Evolutionary conservation across 169 alveolate species (phyloP).

Genomic region (Eimeria maxima): DNA sequence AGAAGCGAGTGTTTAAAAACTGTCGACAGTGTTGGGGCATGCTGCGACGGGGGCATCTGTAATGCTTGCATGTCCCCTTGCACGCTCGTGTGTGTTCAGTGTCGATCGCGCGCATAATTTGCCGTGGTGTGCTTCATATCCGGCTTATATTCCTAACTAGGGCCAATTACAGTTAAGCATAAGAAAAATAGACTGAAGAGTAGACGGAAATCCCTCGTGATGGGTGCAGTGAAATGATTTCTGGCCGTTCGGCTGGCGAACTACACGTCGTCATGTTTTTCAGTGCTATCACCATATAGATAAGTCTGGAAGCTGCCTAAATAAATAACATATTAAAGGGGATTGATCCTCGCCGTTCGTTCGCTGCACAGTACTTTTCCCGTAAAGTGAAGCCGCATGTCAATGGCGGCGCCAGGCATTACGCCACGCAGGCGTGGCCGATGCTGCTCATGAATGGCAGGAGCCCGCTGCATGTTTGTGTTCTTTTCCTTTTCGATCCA

Average conservation of each 20-base stretch:
- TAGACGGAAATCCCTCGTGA: background rate
- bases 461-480: background rate
- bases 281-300: background rate
- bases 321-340: background rate
- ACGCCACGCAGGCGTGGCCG: constrained; percentile 45
- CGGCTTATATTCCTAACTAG: background rate
- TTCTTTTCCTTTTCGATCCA: background rate
- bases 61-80: background rate
- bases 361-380: background rate
- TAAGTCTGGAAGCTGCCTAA: background rate
- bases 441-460: background rate
- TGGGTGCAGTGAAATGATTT: background rate
- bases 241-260: background rate
- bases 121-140: background rate
- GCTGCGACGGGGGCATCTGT: too few species aligned
- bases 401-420: background rate
- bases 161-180: background rate
- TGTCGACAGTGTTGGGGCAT: too few species aligned
- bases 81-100: background rate
- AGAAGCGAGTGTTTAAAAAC: too few species aligned
- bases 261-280: background rate
- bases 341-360: background rate
- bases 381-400: too few species aligned
- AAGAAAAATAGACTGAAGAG: background rate
- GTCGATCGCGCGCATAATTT: too few species aligned